Base-by-base conservation (phyloP, 2,329 filamentous ascomycete genomes). In the Scytalidium sp. region DNA sequence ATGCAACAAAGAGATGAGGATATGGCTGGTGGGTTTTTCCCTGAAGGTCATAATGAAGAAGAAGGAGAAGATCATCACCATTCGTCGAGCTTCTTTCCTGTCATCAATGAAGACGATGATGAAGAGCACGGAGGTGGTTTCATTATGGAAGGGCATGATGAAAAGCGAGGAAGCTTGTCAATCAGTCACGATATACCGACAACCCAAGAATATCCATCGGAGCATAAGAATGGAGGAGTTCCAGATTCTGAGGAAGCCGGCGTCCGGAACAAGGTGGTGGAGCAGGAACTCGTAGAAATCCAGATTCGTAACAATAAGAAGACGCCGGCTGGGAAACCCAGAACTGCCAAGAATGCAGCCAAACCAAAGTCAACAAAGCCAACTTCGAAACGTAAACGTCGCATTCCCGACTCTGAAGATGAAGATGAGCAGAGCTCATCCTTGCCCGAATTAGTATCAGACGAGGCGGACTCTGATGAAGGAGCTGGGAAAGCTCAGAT, bases 11-110 rank as follows among this genome's bases (percentile, higher is more conserved):
- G 67, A 2, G 71, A 77, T 8, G 77, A 78, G 51, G 75, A 80
- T 9, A 75, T 76, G 71, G 81, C 74, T 1, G 83, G 83, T 0
- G 83, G 83, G 0, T 86, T 86, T 56, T 62, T 86, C 8, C 80
- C 76, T 0, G 79, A 81, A 50, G 79, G 75, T 1, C 78, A 74
- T 45, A 75, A 80, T 22, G 72, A 75, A 39, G 76, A 75, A 17
- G 73, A 73, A 42, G 41, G 48, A 9, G 55, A 59, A 36, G 11
- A 36, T 8, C 36, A 27, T 2, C 36, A 52, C 40, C 51, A 50
- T 41, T 29, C 47, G 17, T 46, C 51, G 3, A 54, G 56, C 36
- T 66, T 65, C 52, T 67, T 65, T 41, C 63, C 64, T 21, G 60
- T 61, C 11, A 54, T 53, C 17, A 56, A 60, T 39, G 46, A 48